Evolutionary conservation across 768 basidiomycete genomes (phyloP).

Genomic region (Flagelloscypha sp.): DNA sequence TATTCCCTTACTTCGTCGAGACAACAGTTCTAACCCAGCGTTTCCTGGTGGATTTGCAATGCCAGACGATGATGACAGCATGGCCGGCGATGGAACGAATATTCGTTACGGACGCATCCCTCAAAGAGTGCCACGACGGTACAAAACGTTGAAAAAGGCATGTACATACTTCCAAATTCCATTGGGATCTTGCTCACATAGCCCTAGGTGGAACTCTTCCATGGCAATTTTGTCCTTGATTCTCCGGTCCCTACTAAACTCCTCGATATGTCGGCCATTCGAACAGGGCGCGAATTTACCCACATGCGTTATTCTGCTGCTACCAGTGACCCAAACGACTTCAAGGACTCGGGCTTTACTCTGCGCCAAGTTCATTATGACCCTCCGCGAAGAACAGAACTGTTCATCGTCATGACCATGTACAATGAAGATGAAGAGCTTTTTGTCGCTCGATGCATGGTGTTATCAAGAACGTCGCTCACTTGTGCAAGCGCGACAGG

Average conservation of each 20-base stretch:
- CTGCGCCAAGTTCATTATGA: constrained; percentile 89
- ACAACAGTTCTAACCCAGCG: constrained; percentile 18
- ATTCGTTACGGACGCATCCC: constrained; percentile 89
- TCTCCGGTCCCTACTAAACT: constrained; percentile 86
- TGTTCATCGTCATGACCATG: constrained; percentile 98
- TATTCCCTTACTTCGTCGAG: constrained; percentile 55
- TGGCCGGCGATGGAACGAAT: constrained; percentile 37
- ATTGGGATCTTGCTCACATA: not conserved
- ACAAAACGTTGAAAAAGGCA: constrained; percentile 88
- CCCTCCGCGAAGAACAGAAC: constrained; percentile 81
- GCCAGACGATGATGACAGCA: constrained; percentile 20
- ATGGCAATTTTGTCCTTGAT: constrained; percentile 91
- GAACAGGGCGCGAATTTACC: constrained; percentile 83
- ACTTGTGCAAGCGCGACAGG: constrained; percentile 76
- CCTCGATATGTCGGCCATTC: constrained; percentile 69
- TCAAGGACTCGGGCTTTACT: constrained; percentile 73
- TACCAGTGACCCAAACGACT: constrained; percentile 94
- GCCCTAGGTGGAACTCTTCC: constrained; percentile 52
- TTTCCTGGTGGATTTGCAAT: constrained; percentile 39
- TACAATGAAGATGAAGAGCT: constrained; percentile 91
- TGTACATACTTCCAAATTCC: not conserved
- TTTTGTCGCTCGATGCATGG: constrained; percentile 90
- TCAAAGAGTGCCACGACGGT: constrained; percentile 77
- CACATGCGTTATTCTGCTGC: constrained; percentile 96
- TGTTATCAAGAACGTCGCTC: constrained; percentile 88